Base-by-base conservation (phyloP, 176 grass and related monocot species). In the Rhynchospora pubera region DNA sequence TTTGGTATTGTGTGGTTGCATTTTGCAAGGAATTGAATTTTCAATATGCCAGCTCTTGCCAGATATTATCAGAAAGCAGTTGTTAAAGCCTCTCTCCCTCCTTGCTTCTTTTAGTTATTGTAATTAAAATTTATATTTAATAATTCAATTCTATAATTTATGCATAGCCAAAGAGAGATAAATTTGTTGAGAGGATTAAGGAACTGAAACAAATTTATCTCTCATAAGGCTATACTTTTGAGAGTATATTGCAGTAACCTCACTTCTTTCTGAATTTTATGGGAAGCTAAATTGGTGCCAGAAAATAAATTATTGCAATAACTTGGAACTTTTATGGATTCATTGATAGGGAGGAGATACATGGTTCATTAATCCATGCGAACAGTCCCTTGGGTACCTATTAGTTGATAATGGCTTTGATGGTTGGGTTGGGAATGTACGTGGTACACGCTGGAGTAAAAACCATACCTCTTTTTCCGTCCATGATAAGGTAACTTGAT, bases 401-500 rank as follows among this genome's bases (percentile, higher is more conserved):
- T 92, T 97, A 88, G 94, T 90, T 63, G 94, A 97, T 89, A 91
- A 86, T 85, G 94, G 92, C 77, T 97, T 97, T 79, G 92, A 94
- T 92, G 94, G 94, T 88, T 94, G 94, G 94, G 77, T 97, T 77
- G 94, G 92, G 63, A 97, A 92, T 89, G 94, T 88, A 22, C 92
- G 92, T n/a, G 92, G 92, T 15, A 97, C 94, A 67, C 90, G 12
- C 57, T 97, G 91, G 90, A 91, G 92, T 86, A 85, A 89, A 82
- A 91, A 91, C 11, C 94, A 97, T 75, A 85, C 81, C 61, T 89
- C 85, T 74, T 92, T 89, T 70, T 83, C 81, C 80, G 80, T 94
- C 63, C 90, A 94, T 86, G 91, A 97, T 78, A 97, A 97, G 94
- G 94, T 97, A n/a, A n/a, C n/a, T n/a, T n/a, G n/a, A n/a, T n/a